Percentiles rank a stretch among this genome's conserved stretches.
These are phyloP conservation scores for Ensete ventricosum DNA, from an alignment of 176 grass and related monocot species.

Conservation along the genomic window DNA sequence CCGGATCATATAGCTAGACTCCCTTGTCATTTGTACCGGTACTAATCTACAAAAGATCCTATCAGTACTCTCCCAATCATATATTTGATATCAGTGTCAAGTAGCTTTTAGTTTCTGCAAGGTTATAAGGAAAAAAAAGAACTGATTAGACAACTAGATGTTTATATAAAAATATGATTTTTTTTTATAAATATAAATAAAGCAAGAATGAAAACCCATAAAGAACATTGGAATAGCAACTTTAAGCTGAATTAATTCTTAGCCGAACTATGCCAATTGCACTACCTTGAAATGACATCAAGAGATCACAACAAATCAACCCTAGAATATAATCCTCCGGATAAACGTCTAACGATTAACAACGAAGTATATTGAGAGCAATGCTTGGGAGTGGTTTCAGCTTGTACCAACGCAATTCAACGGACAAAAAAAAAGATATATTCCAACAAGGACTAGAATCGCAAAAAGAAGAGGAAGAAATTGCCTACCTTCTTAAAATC, in stretches of 20 bases:
- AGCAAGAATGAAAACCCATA: too few species aligned
- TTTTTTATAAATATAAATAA: too few species aligned
- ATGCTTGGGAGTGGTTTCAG: not conserved
- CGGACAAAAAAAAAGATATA: not conserved
- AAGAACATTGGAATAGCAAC: too few species aligned
- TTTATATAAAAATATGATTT: too few species aligned
- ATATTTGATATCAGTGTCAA: not conserved
- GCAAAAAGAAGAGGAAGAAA: not conserved
- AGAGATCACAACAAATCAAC: not conserved
- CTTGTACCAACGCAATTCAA: not conserved
- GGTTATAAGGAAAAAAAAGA: not conserved
- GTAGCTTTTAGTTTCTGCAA: too few species aligned
- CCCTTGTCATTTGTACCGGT: slow-evolving; percentile 74
- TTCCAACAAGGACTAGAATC: too few species aligned
- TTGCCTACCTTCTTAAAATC: slow-evolving; percentile 73
- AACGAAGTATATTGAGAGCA: too few species aligned
- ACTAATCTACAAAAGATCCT: slow-evolving; percentile 41
- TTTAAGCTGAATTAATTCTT: too few species aligned
- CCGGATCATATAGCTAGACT: slow-evolving; percentile 84
- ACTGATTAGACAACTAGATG: not conserved
- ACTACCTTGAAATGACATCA: not conserved
- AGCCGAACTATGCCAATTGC: not conserved
- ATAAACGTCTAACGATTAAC: not conserved
- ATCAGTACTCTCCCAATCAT: not conserved
- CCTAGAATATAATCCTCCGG: not conserved